Evolutionary conservation across 768 basidiomycete species (phyloP), one percentile per base, ranked within the genome.

Genomic region (Paxillus rubicundulus): DNA sequence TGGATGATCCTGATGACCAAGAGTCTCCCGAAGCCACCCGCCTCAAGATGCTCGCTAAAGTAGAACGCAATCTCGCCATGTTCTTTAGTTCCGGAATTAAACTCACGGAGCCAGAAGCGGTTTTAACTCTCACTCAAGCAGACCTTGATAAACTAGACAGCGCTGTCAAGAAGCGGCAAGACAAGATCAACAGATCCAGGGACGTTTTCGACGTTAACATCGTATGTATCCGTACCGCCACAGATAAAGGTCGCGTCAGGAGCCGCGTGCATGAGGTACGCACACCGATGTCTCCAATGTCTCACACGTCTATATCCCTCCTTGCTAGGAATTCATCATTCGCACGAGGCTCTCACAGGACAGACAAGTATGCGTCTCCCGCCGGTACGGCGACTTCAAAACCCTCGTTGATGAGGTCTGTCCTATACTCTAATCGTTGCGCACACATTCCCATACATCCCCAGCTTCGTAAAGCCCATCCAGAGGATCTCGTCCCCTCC

Each of bases 321-420:
- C 14, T 5, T 34, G 45, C 16, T 61, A 98, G 89, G 97, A 98
- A 78, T 99, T 99, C 67, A 85, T 99, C 60, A 84, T 99, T 28
- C 84, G 92, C 28, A 98, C 95, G 0, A 79, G 86, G 14, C 79
- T 93, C 38, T 80, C 84, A 6, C 77, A 82, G 13, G 78, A 78
- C 56, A 78, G 76, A 2, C 94, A 97, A 57, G 79, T 92, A 2
- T 93, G 84, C 69, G 97, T 98, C 5, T 89, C 92, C 1, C 80
- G 97, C 52, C 79, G 97, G 57, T 94, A 98, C 66, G 96, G 96
- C 7, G 97, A 99, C 68, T 99, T 99, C 69, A 87, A 77, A 65
- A 89, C 92, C 2, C 79, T 99, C 16, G 85, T 86, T 2, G 80
- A 85, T 44, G 92, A 97, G 77, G 94, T 89, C 58, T 18, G 78